phyloP scores from a whole-genome alignment of 441 rosid genomes.

The Pelargonium myrrhifolium region DNA sequence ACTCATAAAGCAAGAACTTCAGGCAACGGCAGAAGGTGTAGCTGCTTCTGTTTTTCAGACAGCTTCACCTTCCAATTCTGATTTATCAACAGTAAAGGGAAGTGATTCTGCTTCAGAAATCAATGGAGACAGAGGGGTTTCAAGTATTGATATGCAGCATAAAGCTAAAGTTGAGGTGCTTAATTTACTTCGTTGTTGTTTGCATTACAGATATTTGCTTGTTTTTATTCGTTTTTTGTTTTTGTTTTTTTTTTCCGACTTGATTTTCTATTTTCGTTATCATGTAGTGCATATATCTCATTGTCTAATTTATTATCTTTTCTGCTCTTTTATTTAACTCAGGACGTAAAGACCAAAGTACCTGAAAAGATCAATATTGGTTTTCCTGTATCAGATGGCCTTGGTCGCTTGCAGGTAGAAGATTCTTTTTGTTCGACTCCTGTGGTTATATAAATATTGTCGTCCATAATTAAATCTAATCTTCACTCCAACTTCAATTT shows the following conservation, averaged over 20 bases:
- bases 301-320: neutral
- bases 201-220: neutral
- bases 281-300: neutral
- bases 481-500: conserved; percentile 3
- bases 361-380: conserved; percentile 38
- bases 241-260: too few species aligned
- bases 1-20: conserved; percentile 55
- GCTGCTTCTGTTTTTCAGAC: conserved; percentile 56
- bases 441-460: neutral
- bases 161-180: conserved; percentile 46
- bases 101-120: conserved; percentile 24
- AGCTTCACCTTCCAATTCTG: conserved; percentile 27
- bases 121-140: neutral
- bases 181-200: too few species aligned
- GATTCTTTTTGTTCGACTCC: conserved; percentile 6
- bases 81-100: conserved; percentile 18
- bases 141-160: conserved; percentile 25
- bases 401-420: conserved; percentile 58
- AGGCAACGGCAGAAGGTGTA: conserved; percentile 64
- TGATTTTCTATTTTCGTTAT: neutral
- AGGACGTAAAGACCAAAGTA: conserved; percentile 40
- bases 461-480: neutral
- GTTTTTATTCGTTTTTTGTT: conserved; percentile 7
- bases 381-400: conserved; percentile 44
- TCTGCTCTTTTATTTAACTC: conserved; percentile 8